These are phyloP conservation scores for Suillus americanus DNA, from an alignment of 768 basidiomycete genomes.

Conservation along the genomic window DNA sequence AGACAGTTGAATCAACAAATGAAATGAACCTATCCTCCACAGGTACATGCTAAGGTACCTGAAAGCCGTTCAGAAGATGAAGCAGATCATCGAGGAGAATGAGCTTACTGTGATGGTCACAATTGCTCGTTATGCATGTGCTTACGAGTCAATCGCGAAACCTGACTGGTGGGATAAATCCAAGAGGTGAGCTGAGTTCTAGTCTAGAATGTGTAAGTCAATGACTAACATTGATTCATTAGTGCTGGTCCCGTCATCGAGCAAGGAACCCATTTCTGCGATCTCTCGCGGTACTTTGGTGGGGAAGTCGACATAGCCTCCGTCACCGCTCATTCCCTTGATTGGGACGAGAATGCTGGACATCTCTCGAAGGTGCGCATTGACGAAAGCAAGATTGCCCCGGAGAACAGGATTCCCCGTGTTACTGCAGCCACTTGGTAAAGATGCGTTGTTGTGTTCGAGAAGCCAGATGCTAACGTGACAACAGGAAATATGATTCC, in stretches of 20 bases:
- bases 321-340: conserved; percentile 84
- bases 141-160: conserved; percentile 78
- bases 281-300: conserved; percentile 95
- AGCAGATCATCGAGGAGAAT: conserved; percentile 92
- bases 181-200: conserved; percentile 50
- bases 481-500: conserved; percentile 83
- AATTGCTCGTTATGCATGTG: conserved; percentile 90
- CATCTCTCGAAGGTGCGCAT: conserved; percentile 75
- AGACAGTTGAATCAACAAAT: neutral
- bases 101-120: conserved; percentile 95
- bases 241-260: conserved; percentile 82
- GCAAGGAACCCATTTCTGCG: conserved; percentile 96
- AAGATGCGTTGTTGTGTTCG: conserved; percentile 7
- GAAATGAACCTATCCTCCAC: conserved; percentile 1
- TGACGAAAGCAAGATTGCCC: conserved; percentile 82
- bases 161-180: conserved; percentile 95
- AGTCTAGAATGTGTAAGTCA: conserved; percentile 2
- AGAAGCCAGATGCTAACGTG: neutral
- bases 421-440: conserved; percentile 92
- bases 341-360: conserved; percentile 91
- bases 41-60: conserved; percentile 95
- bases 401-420: conserved; percentile 90
- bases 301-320: conserved; percentile 88
- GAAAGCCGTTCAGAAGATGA: conserved; percentile 95
- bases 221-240: conserved; percentile 5